Evolutionary conservation across 2,329 filamentous ascomycete genomes (phyloP).

Genomic region (Xylaria multiplex): DNA sequence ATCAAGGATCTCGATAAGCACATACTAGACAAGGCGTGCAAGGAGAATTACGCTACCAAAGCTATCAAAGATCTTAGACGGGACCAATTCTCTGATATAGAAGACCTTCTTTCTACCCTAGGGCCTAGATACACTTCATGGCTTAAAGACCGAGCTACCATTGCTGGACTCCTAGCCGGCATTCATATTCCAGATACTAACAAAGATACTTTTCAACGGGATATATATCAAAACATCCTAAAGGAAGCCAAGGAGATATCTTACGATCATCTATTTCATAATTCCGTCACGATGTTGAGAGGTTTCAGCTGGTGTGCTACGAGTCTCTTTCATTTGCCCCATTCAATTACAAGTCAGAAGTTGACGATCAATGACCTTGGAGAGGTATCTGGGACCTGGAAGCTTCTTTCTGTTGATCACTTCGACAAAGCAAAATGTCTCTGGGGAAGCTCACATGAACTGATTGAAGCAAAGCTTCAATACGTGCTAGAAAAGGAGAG

Average conservation of each 20-base stretch:
- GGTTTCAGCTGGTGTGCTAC: conserved; percentile 21
- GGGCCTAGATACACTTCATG: conserved; percentile 17
- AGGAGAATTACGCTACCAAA: neutral
- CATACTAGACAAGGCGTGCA: neutral
- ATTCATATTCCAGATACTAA: neutral
- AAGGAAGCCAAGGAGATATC: neutral
- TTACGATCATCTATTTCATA: conserved; percentile 15
- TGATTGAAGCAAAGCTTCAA: conserved; percentile 11
- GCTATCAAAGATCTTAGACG: conserved; percentile 12
- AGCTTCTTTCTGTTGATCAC: neutral
- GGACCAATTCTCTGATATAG: neutral
- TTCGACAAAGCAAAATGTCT: neutral
- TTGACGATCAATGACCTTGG: conserved; percentile 9
- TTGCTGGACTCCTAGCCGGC: conserved; percentile 1
- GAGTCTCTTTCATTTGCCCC: conserved; percentile 5
- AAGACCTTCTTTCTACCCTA: conserved; percentile 6
- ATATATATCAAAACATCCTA: conserved; percentile 18
- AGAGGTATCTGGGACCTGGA: conserved; percentile 11
- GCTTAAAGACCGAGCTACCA: conserved; percentile 17
- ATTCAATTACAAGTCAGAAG: neutral
- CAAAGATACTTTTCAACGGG: conserved; percentile 1
- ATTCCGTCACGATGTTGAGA: conserved; percentile 8
- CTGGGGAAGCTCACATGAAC: neutral
- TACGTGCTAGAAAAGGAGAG: conserved; percentile 9
- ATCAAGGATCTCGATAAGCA: conserved; percentile 19